Base-by-base conservation (phyloP, 2,329 filamentous ascomycete genomes). In the Colletotrichum scovillei region DNA sequence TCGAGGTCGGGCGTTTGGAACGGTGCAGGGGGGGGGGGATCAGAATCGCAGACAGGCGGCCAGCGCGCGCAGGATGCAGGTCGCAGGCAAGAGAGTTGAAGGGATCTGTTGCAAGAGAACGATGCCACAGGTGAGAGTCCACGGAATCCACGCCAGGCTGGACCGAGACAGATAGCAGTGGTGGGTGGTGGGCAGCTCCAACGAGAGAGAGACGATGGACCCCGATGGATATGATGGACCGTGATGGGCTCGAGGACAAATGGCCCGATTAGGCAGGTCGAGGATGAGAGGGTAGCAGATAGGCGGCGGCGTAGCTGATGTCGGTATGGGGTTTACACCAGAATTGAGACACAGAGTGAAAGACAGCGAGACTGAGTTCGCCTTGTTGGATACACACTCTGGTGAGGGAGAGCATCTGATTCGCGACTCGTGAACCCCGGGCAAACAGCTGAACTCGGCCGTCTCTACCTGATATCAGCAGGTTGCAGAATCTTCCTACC, bases 211-310 rank as follows among this genome's bases (percentile, higher is more conserved):
- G 57, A 66, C n/a, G 67, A 73, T 70, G 71, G 71, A n/a, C 60
- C 56, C 8, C 56, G 55, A 62, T 62, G 53, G 70, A n/a, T 46
- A 14, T 32, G 46, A 64, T 69, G 70, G 70, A 28, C 60, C 63
- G 56, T 24, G 69, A 73, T 59, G 59, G 59, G 32, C 57, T 67
- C 72, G 38, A 71, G 73, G 73, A 71, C 64, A 9, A 75, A 71
- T 67, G 57, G 58, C 73, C 67, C 66, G 62, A 69, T 74, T 71
- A 74, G 73, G 73, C 66, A 75, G 73, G 73, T 75, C 66, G 26
- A 67, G 62, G 53, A 42, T 65, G 63, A 28, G 24, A n/a, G 26
- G 66, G 59, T 35, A 57, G 22, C 38, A 70, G 56, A 65, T 62
- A 70, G 46, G 55, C 60, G 55, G 68, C 63, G 68, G 53, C 62